phyloP scores from a whole-genome alignment of 768 basidiomycete genomes.

The Rhizopogon sp. region DNA sequence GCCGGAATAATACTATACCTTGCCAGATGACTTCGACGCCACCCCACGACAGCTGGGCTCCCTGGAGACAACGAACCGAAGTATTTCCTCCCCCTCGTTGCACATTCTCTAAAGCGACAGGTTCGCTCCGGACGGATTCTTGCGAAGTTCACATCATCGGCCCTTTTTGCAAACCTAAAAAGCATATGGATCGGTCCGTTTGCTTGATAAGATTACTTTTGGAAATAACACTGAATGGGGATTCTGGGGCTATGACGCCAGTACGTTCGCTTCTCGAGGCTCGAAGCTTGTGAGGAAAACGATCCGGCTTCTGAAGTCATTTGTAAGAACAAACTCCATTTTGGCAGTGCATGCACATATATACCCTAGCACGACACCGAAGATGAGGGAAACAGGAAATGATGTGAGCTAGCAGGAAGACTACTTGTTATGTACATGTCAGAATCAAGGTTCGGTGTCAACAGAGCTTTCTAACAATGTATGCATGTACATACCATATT shows the following conservation, averaged over 20 bases:
- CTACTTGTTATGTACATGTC: neutral
- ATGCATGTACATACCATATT: neutral
- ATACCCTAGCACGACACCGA: neutral
- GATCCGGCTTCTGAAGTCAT: neutral
- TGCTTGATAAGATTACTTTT: neutral
- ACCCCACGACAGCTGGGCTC: neutral
- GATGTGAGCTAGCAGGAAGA: neutral
- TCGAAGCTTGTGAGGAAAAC: neutral
- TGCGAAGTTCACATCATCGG: neutral
- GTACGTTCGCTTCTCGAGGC: neutral
- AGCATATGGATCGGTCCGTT: neutral
- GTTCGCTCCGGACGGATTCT: neutral
- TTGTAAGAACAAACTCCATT: neutral
- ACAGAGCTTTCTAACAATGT: neutral
- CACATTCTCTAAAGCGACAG: neutral
- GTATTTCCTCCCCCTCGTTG: neutral
- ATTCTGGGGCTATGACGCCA: constrained; percentile 1
- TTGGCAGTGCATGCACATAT: neutral
- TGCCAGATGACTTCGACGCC: neutral
- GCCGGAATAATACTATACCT: neutral
- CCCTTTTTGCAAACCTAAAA: neutral
- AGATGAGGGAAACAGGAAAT: neutral
- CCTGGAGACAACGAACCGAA: neutral
- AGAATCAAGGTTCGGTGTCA: neutral
- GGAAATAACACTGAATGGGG: neutral